Conservation (phyloP, 257 asterid species). For the Penstemon newberryi region DNA sequence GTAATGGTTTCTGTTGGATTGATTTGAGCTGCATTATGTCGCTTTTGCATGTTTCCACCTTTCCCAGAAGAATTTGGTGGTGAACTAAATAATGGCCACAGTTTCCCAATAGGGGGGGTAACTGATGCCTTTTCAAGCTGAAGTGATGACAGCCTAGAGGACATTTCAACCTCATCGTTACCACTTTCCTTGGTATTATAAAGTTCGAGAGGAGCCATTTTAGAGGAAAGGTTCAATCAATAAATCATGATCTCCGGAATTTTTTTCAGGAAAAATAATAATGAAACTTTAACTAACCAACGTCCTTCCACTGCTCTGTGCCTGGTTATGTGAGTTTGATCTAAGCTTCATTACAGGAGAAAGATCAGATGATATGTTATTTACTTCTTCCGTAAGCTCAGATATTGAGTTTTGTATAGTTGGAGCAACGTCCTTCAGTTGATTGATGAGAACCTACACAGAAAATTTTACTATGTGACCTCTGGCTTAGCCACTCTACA, state of each 20-base stretch:
- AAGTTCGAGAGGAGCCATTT: conserved; percentile 24
- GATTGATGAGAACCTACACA: conserved; percentile 91
- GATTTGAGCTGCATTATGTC: conserved; percentile 54
- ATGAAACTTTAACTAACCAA: conserved; percentile 43
- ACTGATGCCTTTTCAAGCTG: conserved; percentile 80
- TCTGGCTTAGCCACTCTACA: conserved; percentile 23
- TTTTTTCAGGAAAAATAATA: conserved; percentile 7
- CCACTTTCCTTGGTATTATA: conserved; percentile 60
- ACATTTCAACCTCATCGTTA: conserved; percentile 66
- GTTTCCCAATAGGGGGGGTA: conserved; percentile 79
- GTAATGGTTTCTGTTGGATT: conserved; percentile 50
- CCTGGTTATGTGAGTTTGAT: conserved; percentile 67
- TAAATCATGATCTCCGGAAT: conserved; percentile 17
- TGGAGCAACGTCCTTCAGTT: conserved; percentile 96
- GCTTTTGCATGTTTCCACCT: conserved; percentile 72
- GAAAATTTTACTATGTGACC: conserved; percentile 8
- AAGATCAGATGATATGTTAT: conserved; percentile 63
- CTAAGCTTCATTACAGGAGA: conserved; percentile 59
- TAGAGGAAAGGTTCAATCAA: conserved; percentile 24
- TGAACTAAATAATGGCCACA: conserved; percentile 91
- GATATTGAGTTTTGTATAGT: conserved; percentile 83
- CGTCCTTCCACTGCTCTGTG: conserved; percentile 76
- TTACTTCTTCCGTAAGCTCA: conserved; percentile 87
- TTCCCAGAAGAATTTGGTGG: conserved; percentile 87
- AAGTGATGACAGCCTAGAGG: conserved; percentile 73